Conservation (phyloP, 208 protist genomes). For the Leishmania arabica region DNA sequence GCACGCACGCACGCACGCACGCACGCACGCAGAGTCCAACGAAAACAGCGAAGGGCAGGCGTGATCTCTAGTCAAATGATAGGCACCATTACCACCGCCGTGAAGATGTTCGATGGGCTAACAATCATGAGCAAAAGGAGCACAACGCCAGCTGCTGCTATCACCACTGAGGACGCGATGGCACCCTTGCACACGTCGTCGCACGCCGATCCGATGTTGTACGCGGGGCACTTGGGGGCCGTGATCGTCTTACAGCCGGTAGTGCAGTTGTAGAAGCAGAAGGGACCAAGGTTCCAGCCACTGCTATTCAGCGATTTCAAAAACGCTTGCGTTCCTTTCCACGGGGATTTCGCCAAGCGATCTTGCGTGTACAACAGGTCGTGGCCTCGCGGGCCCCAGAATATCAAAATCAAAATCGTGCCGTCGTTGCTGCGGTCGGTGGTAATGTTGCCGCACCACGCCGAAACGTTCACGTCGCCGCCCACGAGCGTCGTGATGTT, state of each 20-base stretch:
- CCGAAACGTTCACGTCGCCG: constrained; percentile 48
- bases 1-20: not conserved
- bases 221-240: constrained; percentile 1
- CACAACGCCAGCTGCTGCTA: constrained; percentile 32
- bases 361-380: constrained; percentile 15
- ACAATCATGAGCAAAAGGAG: constrained; percentile 42
- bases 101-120: constrained; percentile 54
- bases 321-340: constrained; percentile 38
- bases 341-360: constrained; percentile 36
- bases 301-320: constrained; percentile 21
- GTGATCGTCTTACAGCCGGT: constrained; percentile 19
- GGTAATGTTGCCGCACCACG: constrained; percentile 48
- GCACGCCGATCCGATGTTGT: constrained; percentile 17
- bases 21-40: not conserved
- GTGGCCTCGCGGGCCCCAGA: constrained; percentile 31
- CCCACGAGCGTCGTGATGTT: constrained; percentile 15
- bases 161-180: constrained; percentile 54
- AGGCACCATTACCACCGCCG: constrained; percentile 45
- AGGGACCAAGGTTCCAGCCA: constrained; percentile 25
- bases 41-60: not conserved
- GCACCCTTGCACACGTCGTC: constrained; percentile 74
- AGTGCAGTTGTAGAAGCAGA: constrained; percentile 59
- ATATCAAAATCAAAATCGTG: constrained; percentile 51
- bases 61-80: constrained; percentile 35
- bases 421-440: constrained; percentile 36